A percentile compares a stretch with the other conserved stretches of the same genome.
Conservation (phyloP, 2,329 filamentous ascomycete genomes). For the Dothistroma septosporum region DNA sequence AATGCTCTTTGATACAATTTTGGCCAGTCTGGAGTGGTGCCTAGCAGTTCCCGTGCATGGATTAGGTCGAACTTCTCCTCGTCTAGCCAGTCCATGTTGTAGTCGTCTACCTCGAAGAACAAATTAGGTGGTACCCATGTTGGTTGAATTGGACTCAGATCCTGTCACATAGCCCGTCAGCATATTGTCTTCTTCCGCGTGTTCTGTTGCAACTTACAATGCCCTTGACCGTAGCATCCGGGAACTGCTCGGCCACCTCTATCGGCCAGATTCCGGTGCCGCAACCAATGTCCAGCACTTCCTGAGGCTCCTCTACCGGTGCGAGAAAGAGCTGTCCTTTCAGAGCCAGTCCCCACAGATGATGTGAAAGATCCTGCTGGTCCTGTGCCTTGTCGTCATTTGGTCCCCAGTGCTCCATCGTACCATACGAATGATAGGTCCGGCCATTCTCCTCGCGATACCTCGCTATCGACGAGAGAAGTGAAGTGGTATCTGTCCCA, state of each 20-base stretch:
- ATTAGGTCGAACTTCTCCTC: constrained; percentile 38
- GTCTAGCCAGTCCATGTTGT: constrained; percentile 36
- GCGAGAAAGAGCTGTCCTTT: constrained; percentile 12
- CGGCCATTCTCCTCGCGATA: constrained; percentile 16
- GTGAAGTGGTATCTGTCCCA: constrained; percentile 16
- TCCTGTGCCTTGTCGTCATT: constrained; percentile 18
- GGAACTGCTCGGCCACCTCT: constrained; percentile 31
- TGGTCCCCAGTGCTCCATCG: constrained; percentile 18
- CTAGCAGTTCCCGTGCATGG: constrained; percentile 33
- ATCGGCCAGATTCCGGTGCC: constrained; percentile 21
- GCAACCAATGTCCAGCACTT: constrained; percentile 6
- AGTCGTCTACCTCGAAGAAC: constrained; percentile 39
- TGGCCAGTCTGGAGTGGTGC: constrained; percentile 21
- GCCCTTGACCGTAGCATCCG: constrained; percentile 39
- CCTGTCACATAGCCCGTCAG: constrained; percentile 8
- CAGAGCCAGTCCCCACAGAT: constrained; percentile 15
- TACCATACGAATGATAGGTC: constrained; percentile 15
- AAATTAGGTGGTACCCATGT: constrained; percentile 35
- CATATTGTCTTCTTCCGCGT: not conserved
- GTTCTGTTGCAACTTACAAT: constrained; percentile 20
- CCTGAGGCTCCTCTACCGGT: not conserved
- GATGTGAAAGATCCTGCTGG: constrained; percentile 17
- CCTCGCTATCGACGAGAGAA: constrained; percentile 16
- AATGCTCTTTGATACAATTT: constrained; percentile 16
- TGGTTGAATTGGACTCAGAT: constrained; percentile 37